Percentiles rank a stretch among this genome's conserved stretches.
phyloP scores from a whole-genome alignment of 1,284 basidiomycete species.

The Leccinum pallidistipes region DNA sequence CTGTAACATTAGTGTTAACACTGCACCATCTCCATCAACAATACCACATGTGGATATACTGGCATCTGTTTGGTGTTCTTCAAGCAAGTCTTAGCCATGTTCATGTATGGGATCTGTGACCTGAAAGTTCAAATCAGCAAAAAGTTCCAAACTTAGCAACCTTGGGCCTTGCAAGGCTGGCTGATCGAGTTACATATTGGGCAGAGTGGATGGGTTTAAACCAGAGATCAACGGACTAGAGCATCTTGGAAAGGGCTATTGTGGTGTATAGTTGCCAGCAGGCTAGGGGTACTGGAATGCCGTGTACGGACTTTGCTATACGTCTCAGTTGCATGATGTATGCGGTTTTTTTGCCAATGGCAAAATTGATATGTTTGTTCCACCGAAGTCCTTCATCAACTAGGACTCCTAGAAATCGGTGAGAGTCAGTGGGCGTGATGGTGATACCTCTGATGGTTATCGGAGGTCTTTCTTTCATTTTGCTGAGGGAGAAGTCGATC shows the following conservation, averaged over 20 bases:
- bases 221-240: not conserved
- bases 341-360: not conserved
- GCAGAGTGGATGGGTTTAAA: not conserved
- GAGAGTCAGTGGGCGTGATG: not conserved
- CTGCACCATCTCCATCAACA: too few relatives aligned
- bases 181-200: too few relatives aligned
- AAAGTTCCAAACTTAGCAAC: too few relatives aligned
- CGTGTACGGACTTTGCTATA: not conserved
- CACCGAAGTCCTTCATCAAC: not conserved
- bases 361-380: not conserved
- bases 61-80: too few relatives aligned
- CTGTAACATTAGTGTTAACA: too few relatives aligned
- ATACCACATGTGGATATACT: too few relatives aligned
- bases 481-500: conserved; percentile 4
- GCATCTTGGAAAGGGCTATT: not conserved
- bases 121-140: too few relatives aligned
- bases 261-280: not conserved
- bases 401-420: conserved; percentile 5
- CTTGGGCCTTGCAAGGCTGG: too few relatives aligned
- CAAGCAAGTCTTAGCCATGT: too few relatives aligned
- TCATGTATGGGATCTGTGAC: too few relatives aligned
- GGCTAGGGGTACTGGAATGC: too few relatives aligned
- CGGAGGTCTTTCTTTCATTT: not conserved
- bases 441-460: not conserved
- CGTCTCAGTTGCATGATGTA: conserved; percentile 8